Evolutionary conservation across 2,329 filamentous ascomycete genomes (phyloP).

Genomic region (Fonsecaea erecta): DNA sequence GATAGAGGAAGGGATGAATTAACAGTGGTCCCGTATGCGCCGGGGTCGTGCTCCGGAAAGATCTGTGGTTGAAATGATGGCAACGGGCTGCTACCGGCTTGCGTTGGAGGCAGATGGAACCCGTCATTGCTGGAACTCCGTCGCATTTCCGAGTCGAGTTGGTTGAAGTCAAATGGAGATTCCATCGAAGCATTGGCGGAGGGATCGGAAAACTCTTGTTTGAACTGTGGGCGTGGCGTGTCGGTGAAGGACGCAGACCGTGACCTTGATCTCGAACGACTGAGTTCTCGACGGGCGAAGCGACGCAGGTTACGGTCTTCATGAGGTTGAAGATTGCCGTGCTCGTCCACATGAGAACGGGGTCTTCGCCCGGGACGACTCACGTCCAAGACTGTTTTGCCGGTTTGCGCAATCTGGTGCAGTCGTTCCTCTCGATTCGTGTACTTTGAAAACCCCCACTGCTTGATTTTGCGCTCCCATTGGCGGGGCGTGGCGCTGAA

Average conservation of each 20-base stretch:
- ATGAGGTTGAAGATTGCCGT: conserved; percentile 28
- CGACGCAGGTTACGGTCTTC: conserved; percentile 37
- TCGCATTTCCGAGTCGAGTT: conserved; percentile 17
- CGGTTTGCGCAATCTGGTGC: conserved; percentile 31
- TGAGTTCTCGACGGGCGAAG: conserved; percentile 36
- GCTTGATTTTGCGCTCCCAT: conserved; percentile 39
- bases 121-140: conserved; percentile 20
- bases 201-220: conserved; percentile 24
- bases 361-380: conserved; percentile 34
- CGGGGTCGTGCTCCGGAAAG: conserved; percentile 11
- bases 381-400: conserved; percentile 34
- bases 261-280: conserved; percentile 32
- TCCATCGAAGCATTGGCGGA: conserved; percentile 15
- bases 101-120: conserved; percentile 16
- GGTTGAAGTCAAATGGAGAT: conserved; percentile 28
- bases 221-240: conserved; percentile 16
- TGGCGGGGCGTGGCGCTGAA: conserved; percentile 37
- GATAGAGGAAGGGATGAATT: conserved; percentile 13
- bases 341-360: conserved; percentile 29
- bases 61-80: conserved; percentile 20
- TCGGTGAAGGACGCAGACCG: conserved; percentile 30
- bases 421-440: conserved; percentile 34
- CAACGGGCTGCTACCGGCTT: conserved; percentile 11
- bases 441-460: conserved; percentile 37
- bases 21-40: conserved; percentile 7